Evolutionary conservation across 2,329 filamentous ascomycete genomes (phyloP), one percentile per base, ranked within the genome.

Genomic region (Colletotrichum coccodes): DNA sequence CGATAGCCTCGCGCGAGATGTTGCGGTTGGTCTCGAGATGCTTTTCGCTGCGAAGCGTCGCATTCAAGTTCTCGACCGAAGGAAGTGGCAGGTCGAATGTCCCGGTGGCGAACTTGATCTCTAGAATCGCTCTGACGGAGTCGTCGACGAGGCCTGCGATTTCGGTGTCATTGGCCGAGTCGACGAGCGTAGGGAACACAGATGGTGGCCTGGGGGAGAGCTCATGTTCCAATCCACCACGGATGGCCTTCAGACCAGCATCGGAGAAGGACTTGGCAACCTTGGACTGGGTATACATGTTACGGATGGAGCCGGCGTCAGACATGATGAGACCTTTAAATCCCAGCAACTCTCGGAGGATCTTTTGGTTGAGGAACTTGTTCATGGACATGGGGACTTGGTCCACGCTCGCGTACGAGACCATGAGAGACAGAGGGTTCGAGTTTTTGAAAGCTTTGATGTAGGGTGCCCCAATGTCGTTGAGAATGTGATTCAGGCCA

Each of bases 291-390:
- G 72, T 73, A 57, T 74, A 73, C 47, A 77, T 73, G 62, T 78
- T 72, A 3, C 70, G 47, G 36, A 79, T 73, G 7, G 73, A 75
- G 14, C 71, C 72, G 2, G 78, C 76, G 59, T 79, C 77, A 3
- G 76, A 79, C 74, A 79, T 78, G 65, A 79, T 72, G 12, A 79
- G 65, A 0, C 78, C 77, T 5, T 76, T 60, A 60, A 79, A 79
- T 12, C 76, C 77, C 4, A 79, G 62, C 16, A 73, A 76, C 3
- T 69, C 70, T 6, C 73, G 71, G 12, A 75, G 70, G 3, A 75
- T 34, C 6, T 76, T 72, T n/a, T 73, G 73, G 6, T 78, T 72
- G 67, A 79, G 73, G 59, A 77, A 75, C 57, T 73, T 72, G 67
- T 79, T 80, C 64, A 73, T 73, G 1, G 74, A 74, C 73, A 78